Percentiles rank a stretch among this genome's conserved stretches.
Conservation (phyloP, 2,329 filamentous ascomycete species). For the Xylariaceae sp. region DNA sequence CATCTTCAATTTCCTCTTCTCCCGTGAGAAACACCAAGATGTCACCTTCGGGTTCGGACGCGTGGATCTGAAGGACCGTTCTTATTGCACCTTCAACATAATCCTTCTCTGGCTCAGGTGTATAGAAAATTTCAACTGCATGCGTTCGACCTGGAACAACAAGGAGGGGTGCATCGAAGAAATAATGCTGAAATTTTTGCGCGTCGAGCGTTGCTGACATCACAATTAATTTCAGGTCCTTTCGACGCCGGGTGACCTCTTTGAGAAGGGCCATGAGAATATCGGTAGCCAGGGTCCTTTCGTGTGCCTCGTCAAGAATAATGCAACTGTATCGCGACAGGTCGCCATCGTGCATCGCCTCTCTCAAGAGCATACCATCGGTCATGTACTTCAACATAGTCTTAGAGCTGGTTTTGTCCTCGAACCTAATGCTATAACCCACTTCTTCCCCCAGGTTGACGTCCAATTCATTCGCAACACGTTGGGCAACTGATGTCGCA, state of each 20-base stretch:
- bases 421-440: constrained; percentile 98
- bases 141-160: constrained; percentile 93
- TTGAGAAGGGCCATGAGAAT: constrained; percentile 96
- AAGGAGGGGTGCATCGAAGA: constrained; percentile 86
- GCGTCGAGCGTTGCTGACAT: constrained; percentile 98
- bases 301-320: constrained; percentile 97
- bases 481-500: constrained; percentile 96
- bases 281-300: constrained; percentile 93
- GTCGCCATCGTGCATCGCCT: constrained; percentile 93
- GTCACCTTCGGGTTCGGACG: constrained; percentile 85
- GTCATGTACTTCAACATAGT: constrained; percentile 99
- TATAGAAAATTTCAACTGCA: constrained; percentile 98
- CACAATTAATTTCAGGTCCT: constrained; percentile 96
- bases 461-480: constrained; percentile 96
- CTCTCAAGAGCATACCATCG: constrained; percentile 93
- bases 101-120: constrained; percentile 88
- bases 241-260: constrained; percentile 72
- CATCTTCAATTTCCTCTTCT: constrained; percentile 98
- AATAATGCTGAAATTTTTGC: constrained; percentile 96
- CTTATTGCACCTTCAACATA: constrained; percentile 94
- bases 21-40: constrained; percentile 92
- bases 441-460: constrained; percentile 89
- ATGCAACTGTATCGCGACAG: constrained; percentile 93
- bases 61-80: constrained; percentile 95
- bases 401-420: constrained; percentile 82